Base-by-base conservation (phyloP, 2,329 filamentous ascomycete genomes). In the Trichophyton verrucosum region DNA sequence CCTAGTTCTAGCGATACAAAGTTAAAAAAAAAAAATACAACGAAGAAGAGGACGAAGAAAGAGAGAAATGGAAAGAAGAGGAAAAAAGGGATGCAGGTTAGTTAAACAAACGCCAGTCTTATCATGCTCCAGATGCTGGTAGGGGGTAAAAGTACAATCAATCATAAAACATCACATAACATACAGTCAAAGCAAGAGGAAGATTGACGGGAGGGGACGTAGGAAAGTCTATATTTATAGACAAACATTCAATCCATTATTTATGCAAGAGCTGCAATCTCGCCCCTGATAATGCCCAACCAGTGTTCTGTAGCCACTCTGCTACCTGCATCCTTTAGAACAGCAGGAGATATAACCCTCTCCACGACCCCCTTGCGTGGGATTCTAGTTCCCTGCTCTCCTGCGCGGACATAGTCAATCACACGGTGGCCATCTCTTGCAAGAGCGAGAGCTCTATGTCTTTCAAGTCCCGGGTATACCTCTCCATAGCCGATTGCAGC, bases 401-500 rank as follows among this genome's bases (percentile, higher is more conserved):
- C 72, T 8, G 68, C 71, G 3, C 75, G 68, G 2, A 74, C 70
- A 61, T 75, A 74, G 3, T 76, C 72, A 30, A 78, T 63, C 8
- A 77, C 73, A 11, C 68, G 70, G 64, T 77, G 74, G 0, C 76
- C 76, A 40, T 77, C 73, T 11, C 73, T 70, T 0, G 76, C 74
- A 73, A 77, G 76, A 17, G 71, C 72, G 1, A 77, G 68, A 11
- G 75, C 69, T 64, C 75, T 72, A 66, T 76, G 73, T 36, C 68
- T 70, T 61, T 66, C 74, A 13, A 70, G 65, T 5, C 74, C 72
- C 0, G 74, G 68, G 61, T 78, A 78, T 0, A 78, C 65, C 8
- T 75, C 66, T n/a, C 77, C 59, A 64, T 78, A 73, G 1, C 76
- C 76, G 3, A 75, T 78, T 1, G 74, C 76, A 11, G 74, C 75